Conservation (phyloP, 106 monocot genomes). For the Vanilla planifolia region DNA sequence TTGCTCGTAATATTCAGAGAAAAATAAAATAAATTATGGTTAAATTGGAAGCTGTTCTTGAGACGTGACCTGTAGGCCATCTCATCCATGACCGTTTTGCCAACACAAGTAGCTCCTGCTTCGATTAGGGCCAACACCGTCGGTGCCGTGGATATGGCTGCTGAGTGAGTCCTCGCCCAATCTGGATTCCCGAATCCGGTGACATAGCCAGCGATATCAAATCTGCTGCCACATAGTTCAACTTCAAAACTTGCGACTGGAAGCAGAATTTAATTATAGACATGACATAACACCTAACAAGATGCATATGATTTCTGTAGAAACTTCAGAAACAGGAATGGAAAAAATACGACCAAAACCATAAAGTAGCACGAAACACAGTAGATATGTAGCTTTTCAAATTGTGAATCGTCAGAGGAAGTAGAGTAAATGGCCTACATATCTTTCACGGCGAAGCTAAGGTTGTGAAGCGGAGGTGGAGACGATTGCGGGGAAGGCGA, state of each 20-base stretch:
- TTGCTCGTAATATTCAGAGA: neutral
- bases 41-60: neutral
- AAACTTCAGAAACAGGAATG: neutral
- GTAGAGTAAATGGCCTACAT: conserved; percentile 32
- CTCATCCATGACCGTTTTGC: conserved; percentile 98
- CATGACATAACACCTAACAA: neutral
- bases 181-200: conserved; percentile 91
- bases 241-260: neutral
- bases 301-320: neutral
- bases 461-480: conserved; percentile 49
- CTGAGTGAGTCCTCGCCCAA: conserved; percentile 73
- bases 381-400: neutral
- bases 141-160: conserved; percentile 65
- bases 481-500: conserved; percentile 10
- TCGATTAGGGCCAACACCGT: conserved; percentile 42
- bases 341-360: neutral
- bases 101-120: conserved; percentile 73
- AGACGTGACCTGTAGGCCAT: conserved; percentile 80
- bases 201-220: conserved; percentile 62
- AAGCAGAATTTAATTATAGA: neutral
- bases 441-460: conserved; percentile 92
- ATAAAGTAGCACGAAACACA: too few species aligned
- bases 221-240: conserved; percentile 35
- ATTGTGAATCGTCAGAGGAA: neutral
- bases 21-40: neutral